Conservation (phyloP, 2,329 filamentous ascomycete species). For the Microsporum ferrugineum region DNA sequence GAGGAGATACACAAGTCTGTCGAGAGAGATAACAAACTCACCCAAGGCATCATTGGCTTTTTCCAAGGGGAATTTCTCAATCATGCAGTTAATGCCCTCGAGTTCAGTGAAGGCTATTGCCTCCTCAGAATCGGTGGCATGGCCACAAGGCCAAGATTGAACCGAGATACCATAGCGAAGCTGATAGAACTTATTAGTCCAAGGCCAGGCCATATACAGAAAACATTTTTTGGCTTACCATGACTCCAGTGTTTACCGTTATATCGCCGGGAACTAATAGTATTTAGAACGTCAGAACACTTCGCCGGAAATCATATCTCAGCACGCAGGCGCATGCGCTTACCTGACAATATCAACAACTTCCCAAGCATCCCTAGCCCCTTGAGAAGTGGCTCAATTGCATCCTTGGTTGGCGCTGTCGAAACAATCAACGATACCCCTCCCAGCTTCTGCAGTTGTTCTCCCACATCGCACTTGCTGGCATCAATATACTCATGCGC, state of each 20-base stretch:
- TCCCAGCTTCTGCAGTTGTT: slow-evolving; percentile 27
- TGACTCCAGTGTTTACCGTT: slow-evolving; percentile 4
- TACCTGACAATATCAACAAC: slow-evolving; percentile 24
- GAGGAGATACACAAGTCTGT: no score
- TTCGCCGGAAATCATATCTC: not conserved
- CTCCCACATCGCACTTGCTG: slow-evolving; percentile 26
- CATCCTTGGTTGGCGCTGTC: slow-evolving; percentile 28
- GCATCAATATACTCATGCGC: slow-evolving; percentile 46
- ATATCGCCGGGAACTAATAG: slow-evolving; percentile 17
- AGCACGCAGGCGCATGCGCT: not conserved
- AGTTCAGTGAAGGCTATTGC: slow-evolving; percentile 40
- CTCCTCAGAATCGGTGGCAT: slow-evolving; percentile 43
- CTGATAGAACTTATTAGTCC: not conserved
- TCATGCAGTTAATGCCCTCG: slow-evolving; percentile 41
- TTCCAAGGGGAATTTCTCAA: slow-evolving; percentile 43
- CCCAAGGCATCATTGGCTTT: slow-evolving; percentile 41
- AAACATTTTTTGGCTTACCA: slow-evolving; percentile 10
- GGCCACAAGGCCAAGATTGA: slow-evolving; percentile 43
- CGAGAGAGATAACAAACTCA: slow-evolving; percentile 15
- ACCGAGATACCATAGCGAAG: slow-evolving; percentile 39
- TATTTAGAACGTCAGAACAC: no score
- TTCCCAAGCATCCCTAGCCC: slow-evolving; percentile 28
- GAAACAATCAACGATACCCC: slow-evolving; percentile 28
- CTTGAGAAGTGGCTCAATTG: slow-evolving; percentile 26
- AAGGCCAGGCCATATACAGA: no score